Evolutionary conservation across 768 basidiomycete species (phyloP).

Genomic region (Termitomyces sp.): DNA sequence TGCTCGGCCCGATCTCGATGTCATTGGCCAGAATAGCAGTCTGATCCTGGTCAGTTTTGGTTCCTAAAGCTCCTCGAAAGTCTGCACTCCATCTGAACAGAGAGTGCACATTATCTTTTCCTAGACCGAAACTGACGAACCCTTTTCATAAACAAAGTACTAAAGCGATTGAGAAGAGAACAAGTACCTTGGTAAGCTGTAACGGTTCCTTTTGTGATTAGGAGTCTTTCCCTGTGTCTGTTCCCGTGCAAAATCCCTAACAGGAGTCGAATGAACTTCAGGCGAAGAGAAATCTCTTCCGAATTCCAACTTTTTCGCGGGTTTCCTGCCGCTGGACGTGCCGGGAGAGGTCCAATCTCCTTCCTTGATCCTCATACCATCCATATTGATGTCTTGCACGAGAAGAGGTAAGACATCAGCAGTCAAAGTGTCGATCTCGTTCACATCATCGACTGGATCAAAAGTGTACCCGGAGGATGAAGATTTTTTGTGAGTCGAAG

Average conservation of each 20-base stretch:
- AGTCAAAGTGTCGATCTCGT: slow-evolving; percentile 67
- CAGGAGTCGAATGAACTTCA: slow-evolving; percentile 59
- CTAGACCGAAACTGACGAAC: slow-evolving; percentile 49
- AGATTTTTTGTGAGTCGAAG: slow-evolving; percentile 54
- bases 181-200: slow-evolving; percentile 61
- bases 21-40: slow-evolving; percentile 29
- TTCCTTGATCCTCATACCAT: slow-evolving; percentile 48
- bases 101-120: slow-evolving; percentile 50
- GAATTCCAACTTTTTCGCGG: slow-evolving; percentile 34
- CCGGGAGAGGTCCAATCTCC: slow-evolving; percentile 36
- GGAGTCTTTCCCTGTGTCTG: slow-evolving; percentile 37
- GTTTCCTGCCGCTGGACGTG: slow-evolving; percentile 31
- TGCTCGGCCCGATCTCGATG: slow-evolving; percentile 38
- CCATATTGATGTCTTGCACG: slow-evolving; percentile 58
- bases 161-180: slow-evolving; percentile 1
- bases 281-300: slow-evolving; percentile 50
- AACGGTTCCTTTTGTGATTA: slow-evolving; percentile 54
- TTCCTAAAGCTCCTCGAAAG: slow-evolving; percentile 44
- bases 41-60: slow-evolving; percentile 29
- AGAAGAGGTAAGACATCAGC: slow-evolving; percentile 64
- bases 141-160: slow-evolving; percentile 2
- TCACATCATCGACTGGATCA: slow-evolving; percentile 47
- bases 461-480: slow-evolving; percentile 64
- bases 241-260: slow-evolving; percentile 25
- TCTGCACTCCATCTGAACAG: slow-evolving; percentile 48